Evolutionary conservation across 164 flowering plant species (phyloP).

Genomic region (Warburgia ugandensis): DNA sequence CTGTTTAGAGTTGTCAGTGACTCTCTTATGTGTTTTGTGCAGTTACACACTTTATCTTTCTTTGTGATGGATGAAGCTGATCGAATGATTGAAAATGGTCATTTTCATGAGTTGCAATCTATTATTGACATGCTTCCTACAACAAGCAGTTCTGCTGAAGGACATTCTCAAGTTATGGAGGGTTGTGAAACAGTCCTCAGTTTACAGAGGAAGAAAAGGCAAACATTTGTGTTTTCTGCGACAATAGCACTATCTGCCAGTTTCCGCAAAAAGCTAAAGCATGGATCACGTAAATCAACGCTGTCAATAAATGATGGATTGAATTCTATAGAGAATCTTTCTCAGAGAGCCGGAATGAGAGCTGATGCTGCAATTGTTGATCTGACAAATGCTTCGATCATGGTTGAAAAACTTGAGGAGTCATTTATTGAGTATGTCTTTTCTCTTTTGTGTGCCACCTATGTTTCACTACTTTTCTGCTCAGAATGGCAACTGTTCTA

Average conservation of each 20-base stretch:
- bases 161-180: constrained; percentile 23
- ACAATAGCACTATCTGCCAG: constrained; percentile 81
- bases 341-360: constrained; percentile 82
- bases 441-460: not conserved
- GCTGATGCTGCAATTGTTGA: constrained; percentile 73
- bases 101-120: constrained; percentile 83
- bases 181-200: constrained; percentile 50
- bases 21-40: constrained; percentile 20
- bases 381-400: constrained; percentile 67
- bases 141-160: constrained; percentile 26
- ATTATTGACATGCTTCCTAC: constrained; percentile 86
- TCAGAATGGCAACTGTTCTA: too few relatives aligned
- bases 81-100: constrained; percentile 89
- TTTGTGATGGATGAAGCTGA: constrained; percentile 98
- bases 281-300: constrained; percentile 44
- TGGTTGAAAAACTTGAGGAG: constrained; percentile 77
- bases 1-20: not conserved
- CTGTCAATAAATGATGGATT: constrained; percentile 31
- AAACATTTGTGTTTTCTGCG: constrained; percentile 90
- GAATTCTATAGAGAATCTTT: constrained; percentile 71
- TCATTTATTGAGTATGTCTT: constrained; percentile 78
- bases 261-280: constrained; percentile 84
- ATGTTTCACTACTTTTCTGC: too few relatives aligned
- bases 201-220: constrained; percentile 73
- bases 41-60: constrained; percentile 81